Evolutionary conservation across 139 green algal genomes (phyloP).

Genomic region (Micractinium conductrix): DNA sequence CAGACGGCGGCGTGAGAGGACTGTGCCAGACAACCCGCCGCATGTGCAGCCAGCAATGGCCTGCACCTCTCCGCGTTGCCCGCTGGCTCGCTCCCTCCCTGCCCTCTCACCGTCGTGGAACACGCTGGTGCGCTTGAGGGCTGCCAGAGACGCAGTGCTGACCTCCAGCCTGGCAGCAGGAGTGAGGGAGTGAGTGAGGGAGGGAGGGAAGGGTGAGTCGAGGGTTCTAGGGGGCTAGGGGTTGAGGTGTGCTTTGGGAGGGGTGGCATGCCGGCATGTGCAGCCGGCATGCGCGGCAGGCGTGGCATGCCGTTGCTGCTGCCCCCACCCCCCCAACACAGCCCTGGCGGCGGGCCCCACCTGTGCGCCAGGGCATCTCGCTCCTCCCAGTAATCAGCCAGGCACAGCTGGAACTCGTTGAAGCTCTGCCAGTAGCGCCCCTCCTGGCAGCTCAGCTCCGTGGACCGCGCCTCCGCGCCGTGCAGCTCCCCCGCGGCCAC

Average conservation of each 20-base stretch:
- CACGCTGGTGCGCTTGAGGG: conserved; percentile 68
- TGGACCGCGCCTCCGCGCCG: conserved; percentile 36
- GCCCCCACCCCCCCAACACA: not conserved
- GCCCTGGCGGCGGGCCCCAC: not conserved
- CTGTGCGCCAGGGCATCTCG: conserved; percentile 66
- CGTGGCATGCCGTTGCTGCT: not conserved
- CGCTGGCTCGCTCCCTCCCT: too few species aligned
- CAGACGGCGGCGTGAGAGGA: too few species aligned
- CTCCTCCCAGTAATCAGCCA: conserved; percentile 75
- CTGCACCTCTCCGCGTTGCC: too few species aligned
- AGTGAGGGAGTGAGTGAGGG: not conserved
- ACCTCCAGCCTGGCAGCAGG: conserved; percentile 9
- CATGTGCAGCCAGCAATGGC: too few species aligned
- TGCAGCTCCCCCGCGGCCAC: conserved; percentile 49
- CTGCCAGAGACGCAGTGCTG: conserved; percentile 66
- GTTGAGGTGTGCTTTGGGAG: too few species aligned
- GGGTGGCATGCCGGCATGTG: too few species aligned
- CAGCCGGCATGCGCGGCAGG: too few species aligned
- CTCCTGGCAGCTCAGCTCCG: conserved; percentile 69
- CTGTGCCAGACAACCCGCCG: too few species aligned
- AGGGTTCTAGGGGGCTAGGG: too few species aligned
- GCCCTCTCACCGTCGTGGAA: too few species aligned
- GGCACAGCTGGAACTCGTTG: conserved; percentile 80
- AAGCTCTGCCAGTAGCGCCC: conserved; percentile 86
- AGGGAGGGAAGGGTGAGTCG: not conserved